A percentile compares a stretch with the other conserved stretches of the same genome.
Conservation (phyloP, 1,284 basidiomycete genomes). For the Golubevia pallescens region DNA sequence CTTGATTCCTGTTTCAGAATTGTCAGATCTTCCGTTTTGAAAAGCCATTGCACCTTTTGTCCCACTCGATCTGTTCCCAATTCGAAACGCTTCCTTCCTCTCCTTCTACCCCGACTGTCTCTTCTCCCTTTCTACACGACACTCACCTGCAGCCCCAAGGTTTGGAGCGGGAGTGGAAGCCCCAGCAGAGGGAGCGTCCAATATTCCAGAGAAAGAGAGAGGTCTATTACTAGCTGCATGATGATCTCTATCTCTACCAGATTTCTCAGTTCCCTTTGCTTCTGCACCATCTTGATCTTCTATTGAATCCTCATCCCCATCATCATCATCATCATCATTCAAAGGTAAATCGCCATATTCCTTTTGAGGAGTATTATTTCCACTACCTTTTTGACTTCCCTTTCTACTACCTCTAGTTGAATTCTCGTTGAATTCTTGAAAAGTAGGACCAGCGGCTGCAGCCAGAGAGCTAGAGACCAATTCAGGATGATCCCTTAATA, state of each 20-base stretch:
- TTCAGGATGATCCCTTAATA: constrained; percentile 59
- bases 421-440: constrained; percentile 1
- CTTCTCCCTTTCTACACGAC: background rate
- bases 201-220: background rate
- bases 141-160: constrained; percentile 16
- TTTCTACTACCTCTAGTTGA: background rate
- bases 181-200: background rate
- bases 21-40: too few species aligned
- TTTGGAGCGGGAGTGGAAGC: constrained; percentile 3
- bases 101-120: background rate
- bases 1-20: too few species aligned
- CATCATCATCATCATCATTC: too few species aligned
- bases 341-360: background rate
- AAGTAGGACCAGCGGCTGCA: constrained; percentile 43
- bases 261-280: too few species aligned
- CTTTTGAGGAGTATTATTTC: background rate
- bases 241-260: background rate
- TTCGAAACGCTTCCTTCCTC: background rate
- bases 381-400: background rate
- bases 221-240: background rate
- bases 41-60: too few species aligned
- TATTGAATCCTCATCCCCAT: background rate
- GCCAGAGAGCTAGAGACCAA: constrained; percentile 51
- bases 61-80: too few species aligned
- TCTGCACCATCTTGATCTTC: background rate